Conservation (phyloP, 129 eudicot genomes). For the Artemisia argyi region DNA sequence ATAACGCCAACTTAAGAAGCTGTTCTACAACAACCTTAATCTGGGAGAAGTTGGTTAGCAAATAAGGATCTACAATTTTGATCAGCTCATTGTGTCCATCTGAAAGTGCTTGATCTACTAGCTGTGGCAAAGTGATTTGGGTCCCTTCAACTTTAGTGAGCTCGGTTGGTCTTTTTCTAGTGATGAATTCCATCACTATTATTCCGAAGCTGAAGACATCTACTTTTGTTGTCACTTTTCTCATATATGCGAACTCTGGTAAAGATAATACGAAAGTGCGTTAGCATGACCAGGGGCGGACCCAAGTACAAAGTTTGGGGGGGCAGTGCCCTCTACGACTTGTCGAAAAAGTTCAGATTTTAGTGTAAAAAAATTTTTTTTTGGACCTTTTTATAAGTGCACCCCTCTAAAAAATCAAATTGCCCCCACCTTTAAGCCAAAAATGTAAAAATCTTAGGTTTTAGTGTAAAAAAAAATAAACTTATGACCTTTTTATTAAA, state of each 20-base stretch:
- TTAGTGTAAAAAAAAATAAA: too few relatives aligned
- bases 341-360: too few relatives aligned
- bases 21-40: slow-evolving; percentile 41
- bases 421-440: too few relatives aligned
- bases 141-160: slow-evolving; percentile 48
- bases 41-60: slow-evolving; percentile 37
- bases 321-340: too few relatives aligned
- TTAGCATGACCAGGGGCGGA: too few relatives aligned
- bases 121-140: slow-evolving; percentile 63
- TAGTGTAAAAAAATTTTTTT: too few relatives aligned
- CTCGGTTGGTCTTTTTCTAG: slow-evolving; percentile 72
- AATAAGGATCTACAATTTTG: slow-evolving; percentile 53
- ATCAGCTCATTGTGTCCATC: slow-evolving; percentile 38
- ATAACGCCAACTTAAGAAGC: slow-evolving; percentile 66
- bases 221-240: slow-evolving; percentile 76
- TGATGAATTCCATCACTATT: slow-evolving; percentile 75
- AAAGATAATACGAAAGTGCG: not conserved
- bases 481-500: too few relatives aligned
- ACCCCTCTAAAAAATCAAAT: too few relatives aligned
- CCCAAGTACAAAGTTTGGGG: too few relatives aligned
- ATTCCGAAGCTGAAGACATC: slow-evolving; percentile 87
- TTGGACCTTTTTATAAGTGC: too few relatives aligned
- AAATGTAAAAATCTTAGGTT: too few relatives aligned
- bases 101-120: slow-evolving; percentile 47
- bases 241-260: slow-evolving; percentile 83